These are phyloP conservation scores for Conoideocrella luteorostrata DNA, from an alignment of 2,329 filamentous ascomycete species.

Conservation along the genomic window DNA sequence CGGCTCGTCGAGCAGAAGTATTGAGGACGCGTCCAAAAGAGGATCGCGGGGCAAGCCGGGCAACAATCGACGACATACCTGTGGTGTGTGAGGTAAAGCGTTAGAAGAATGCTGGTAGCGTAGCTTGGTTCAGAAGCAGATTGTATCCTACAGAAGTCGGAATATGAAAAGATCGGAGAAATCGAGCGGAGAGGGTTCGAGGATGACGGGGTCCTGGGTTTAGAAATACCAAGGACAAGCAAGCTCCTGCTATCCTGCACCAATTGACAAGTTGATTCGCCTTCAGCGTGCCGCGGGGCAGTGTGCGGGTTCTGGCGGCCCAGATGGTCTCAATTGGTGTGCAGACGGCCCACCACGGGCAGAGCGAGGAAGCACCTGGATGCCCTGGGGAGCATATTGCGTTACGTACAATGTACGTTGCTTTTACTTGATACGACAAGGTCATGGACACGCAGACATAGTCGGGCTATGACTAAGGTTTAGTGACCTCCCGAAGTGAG, in stretches of 20 bases:
- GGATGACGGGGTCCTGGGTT: not conserved
- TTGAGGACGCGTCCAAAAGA: conserved; percentile 4
- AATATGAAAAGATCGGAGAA: not conserved
- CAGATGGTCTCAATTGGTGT: conserved; percentile 2
- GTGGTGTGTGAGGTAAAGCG: conserved; percentile 3
- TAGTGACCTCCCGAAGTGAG: too few species aligned
- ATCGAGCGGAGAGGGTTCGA: not conserved
- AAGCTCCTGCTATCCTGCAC: not conserved
- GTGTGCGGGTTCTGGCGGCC: conserved; percentile 5
- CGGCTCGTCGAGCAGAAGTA: conserved; percentile 5
- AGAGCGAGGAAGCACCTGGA: not conserved
- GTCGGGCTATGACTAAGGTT: too few species aligned
- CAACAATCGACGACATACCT: conserved; percentile 20
- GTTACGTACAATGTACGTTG: too few species aligned
- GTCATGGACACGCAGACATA: not conserved
- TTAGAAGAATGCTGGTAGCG: not conserved
- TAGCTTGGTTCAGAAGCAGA: not conserved
- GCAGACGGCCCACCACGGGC: not conserved
- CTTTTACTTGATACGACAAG: too few species aligned
- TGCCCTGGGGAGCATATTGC: not conserved
- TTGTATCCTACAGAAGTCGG: not conserved
- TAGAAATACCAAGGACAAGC: not conserved
- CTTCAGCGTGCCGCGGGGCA: conserved; percentile 10
- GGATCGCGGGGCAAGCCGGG: conserved; percentile 13
- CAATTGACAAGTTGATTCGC: not conserved